Conservation (phyloP, 257 asterid species). For the Pogostemon cablin region DNA sequence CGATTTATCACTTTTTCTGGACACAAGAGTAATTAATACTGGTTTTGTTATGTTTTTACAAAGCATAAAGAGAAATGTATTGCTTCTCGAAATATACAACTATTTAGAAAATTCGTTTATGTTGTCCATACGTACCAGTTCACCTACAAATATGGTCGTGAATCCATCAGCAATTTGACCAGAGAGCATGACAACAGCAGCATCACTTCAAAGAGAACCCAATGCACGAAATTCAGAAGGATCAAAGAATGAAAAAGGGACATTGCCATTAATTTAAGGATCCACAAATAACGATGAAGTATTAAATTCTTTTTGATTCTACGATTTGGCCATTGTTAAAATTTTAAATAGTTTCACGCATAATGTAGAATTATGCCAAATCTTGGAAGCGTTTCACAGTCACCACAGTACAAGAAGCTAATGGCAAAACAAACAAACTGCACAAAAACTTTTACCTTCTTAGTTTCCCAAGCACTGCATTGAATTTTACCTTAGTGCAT, state of each 20-base stretch:
- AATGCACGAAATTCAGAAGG: constrained; percentile 30
- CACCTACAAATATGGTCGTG: constrained; percentile 81
- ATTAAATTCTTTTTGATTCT: neutral
- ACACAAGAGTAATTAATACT: constrained; percentile 2
- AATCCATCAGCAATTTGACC: constrained; percentile 96
- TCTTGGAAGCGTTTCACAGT: neutral
- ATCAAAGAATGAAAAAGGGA: neutral
- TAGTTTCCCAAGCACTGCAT: neutral
- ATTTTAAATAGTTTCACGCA: constrained; percentile 8
- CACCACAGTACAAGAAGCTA: neutral
- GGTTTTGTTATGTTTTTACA: neutral
- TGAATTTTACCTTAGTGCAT: too few relatives aligned
- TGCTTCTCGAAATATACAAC: neutral
- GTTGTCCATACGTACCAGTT: constrained; percentile 58
- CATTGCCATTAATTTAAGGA: constrained; percentile 7
- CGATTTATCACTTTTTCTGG: neutral
- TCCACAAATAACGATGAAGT: neutral
- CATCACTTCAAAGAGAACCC: constrained; percentile 53
- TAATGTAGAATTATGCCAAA: neutral
- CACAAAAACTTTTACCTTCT: neutral
- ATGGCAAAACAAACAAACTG: neutral
- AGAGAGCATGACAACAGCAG: constrained; percentile 89
- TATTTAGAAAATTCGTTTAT: constrained; percentile 2
- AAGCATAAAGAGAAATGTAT: neutral
- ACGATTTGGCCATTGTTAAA: neutral